A percentile compares a stretch with the other conserved stretches of the same genome.
Conservation (phyloP, 2,329 filamentous ascomycete species). For the Aspergillus fumigatus region DNA sequence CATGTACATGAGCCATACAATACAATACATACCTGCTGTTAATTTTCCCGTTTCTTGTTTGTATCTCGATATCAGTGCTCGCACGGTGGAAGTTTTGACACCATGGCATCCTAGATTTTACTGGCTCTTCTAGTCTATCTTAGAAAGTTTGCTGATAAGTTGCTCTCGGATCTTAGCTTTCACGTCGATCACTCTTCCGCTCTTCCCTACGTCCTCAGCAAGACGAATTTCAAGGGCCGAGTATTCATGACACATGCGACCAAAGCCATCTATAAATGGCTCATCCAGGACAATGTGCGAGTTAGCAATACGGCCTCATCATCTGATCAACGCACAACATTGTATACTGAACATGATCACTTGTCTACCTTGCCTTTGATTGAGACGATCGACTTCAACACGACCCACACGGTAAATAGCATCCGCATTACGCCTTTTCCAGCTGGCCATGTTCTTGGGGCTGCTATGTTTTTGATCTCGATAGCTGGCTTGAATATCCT, state of each 20-base stretch:
- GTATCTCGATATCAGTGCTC: constrained; percentile 16
- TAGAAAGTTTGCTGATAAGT: constrained; percentile 24
- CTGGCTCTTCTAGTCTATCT: neutral
- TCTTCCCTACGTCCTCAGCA: constrained; percentile 93
- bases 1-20: constrained; percentile 37
- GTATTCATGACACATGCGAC: constrained; percentile 99
- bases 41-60: constrained; percentile 15
- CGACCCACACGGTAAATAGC: constrained; percentile 92
- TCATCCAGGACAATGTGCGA: constrained; percentile 93
- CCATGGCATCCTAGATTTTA: constrained; percentile 3
- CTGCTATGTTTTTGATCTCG: constrained; percentile 96
- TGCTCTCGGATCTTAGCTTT: constrained; percentile 60
- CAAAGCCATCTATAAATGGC: constrained; percentile 99
- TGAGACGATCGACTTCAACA: constrained; percentile 97
- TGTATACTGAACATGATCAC: constrained; percentile 95
- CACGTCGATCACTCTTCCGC: constrained; percentile 98
- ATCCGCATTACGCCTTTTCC: constrained; percentile 97
- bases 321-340: constrained; percentile 58
- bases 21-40: constrained; percentile 25
- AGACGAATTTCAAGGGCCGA: constrained; percentile 93
- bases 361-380: constrained; percentile 89
- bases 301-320: constrained; percentile 68
- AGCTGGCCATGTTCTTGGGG: constrained; percentile 94
- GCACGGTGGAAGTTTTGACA: neutral
- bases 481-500: constrained; percentile 96